Evolutionary conservation across 2,329 filamentous ascomycete genomes (phyloP).

Genomic region (Hymenoscyphus fraxineus): DNA sequence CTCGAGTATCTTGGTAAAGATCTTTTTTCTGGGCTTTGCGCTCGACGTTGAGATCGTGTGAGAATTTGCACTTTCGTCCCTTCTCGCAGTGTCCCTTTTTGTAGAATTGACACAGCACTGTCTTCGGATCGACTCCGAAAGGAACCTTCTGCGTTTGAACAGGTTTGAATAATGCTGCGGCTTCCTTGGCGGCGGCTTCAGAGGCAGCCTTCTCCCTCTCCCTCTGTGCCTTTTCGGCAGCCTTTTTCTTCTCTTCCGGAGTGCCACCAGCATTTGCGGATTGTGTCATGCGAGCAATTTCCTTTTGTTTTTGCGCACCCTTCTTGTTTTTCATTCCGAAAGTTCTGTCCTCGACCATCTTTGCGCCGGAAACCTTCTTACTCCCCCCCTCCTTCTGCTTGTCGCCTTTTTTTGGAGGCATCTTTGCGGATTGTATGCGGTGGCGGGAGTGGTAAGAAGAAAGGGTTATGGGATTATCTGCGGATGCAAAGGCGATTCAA

Average conservation of each 20-base stretch:
- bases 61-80: slow-evolving; percentile 96
- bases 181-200: slow-evolving; percentile 77
- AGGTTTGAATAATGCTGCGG: slow-evolving; percentile 78
- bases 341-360: slow-evolving; percentile 81
- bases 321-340: slow-evolving; percentile 99
- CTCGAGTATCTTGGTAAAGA: slow-evolving; percentile 80
- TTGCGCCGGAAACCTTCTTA: slow-evolving; percentile 52
- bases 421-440: slow-evolving; percentile 40
- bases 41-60: slow-evolving; percentile 84
- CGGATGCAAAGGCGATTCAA: neutral
- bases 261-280: slow-evolving; percentile 70
- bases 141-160: slow-evolving; percentile 96
- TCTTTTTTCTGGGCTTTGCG: slow-evolving; percentile 90
- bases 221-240: slow-evolving; percentile 61
- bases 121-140: slow-evolving; percentile 97
- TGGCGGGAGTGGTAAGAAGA: neutral
- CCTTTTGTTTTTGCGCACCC: slow-evolving; percentile 82
- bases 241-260: slow-evolving; percentile 82
- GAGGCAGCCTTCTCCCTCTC: slow-evolving; percentile 90
- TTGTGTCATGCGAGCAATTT: slow-evolving; percentile 78
- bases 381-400: slow-evolving; percentile 45
- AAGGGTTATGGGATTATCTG: neutral
- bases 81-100: slow-evolving; percentile 98
- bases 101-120: slow-evolving; percentile 91
- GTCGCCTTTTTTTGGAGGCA: slow-evolving; percentile 64